Evolutionary conservation across 2,329 filamentous ascomycete genomes (phyloP).

Genomic region (Trichoderma atroviride): DNA sequence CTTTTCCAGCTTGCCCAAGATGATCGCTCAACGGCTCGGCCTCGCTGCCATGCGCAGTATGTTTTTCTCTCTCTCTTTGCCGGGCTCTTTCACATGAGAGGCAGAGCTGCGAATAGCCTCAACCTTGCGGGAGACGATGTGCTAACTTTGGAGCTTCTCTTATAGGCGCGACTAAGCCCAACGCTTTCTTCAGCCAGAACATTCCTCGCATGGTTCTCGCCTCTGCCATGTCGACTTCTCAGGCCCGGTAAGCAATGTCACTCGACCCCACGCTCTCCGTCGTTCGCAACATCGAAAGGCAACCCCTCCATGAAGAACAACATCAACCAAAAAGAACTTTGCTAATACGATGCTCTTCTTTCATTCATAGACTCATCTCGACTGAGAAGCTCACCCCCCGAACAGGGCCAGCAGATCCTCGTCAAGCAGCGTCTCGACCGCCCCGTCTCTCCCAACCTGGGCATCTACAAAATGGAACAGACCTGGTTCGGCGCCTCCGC

Average conservation of each 20-base stretch:
- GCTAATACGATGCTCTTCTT: not conserved
- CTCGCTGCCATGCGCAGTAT: slow-evolving; percentile 61
- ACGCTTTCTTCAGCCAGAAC: slow-evolving; percentile 51
- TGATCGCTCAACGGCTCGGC: slow-evolving; percentile 62
- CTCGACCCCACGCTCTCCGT: not conserved
- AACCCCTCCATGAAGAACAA: not conserved
- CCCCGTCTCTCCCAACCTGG: slow-evolving; percentile 81
- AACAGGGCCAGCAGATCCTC: slow-evolving; percentile 67
- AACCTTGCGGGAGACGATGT: not conserved
- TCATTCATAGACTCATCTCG: slow-evolving; percentile 50
- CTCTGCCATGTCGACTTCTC: slow-evolving; percentile 46
- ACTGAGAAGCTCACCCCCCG: slow-evolving; percentile 59
- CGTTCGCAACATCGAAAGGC: not conserved
- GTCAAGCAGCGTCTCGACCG: slow-evolving; percentile 78
- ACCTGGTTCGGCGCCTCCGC: slow-evolving; percentile 76
- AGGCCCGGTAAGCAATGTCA: slow-evolving; percentile 48
- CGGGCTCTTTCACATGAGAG: slow-evolving; percentile 2
- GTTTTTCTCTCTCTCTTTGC: slow-evolving; percentile 42
- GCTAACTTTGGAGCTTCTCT: slow-evolving; percentile 2
- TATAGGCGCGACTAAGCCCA: slow-evolving; percentile 47
- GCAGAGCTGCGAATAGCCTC: slow-evolving; percentile 30
- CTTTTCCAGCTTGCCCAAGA: slow-evolving; percentile 38
- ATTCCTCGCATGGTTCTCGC: slow-evolving; percentile 51
- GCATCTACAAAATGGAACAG: slow-evolving; percentile 84
- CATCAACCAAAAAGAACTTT: not conserved